phyloP scores from a whole-genome alignment of 257 asterid genomes.

The Henckelia pumila region DNA sequence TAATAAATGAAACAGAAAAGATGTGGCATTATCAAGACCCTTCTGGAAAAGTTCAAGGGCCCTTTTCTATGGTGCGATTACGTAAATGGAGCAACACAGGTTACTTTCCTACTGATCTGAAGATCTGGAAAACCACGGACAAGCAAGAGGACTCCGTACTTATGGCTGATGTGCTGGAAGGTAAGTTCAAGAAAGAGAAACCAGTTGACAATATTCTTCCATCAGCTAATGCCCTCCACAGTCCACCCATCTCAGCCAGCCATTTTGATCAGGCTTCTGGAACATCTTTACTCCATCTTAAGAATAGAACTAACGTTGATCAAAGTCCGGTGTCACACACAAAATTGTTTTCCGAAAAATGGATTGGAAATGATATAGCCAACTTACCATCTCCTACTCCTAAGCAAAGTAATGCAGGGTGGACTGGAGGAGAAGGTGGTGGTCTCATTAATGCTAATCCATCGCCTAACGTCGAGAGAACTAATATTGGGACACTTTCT shows the following conservation, averaged over 20 bases:
- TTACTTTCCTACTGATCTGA: constrained; percentile 77
- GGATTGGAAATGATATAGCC: constrained; percentile 41
- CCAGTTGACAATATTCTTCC: constrained; percentile 36
- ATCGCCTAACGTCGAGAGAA: constrained; percentile 36
- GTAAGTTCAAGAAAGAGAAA: constrained; percentile 54
- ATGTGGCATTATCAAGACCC: constrained; percentile 93
- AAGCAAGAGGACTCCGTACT: constrained; percentile 55
- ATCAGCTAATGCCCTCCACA: constrained; percentile 27
- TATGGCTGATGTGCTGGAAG: constrained; percentile 76
- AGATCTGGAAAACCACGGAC: constrained; percentile 67
- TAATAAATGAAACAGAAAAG: constrained; percentile 83
- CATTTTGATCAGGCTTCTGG: constrained; percentile 34
- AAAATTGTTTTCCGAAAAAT: constrained; percentile 41
- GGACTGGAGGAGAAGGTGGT: constrained; percentile 38
- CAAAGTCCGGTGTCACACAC: constrained; percentile 35
- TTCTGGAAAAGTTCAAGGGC: constrained; percentile 91
- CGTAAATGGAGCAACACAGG: constrained; percentile 96
- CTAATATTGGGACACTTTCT: constrained; percentile 36
- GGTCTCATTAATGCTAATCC: constrained; percentile 33
- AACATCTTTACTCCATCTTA: constrained; percentile 34
- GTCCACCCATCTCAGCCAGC: constrained; percentile 29
- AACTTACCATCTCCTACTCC: constrained; percentile 89
- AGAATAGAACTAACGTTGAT: constrained; percentile 40
- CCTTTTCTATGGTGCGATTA: constrained; percentile 84
- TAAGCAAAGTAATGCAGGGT: constrained; percentile 39